phyloP scores from a whole-genome alignment of 1,139 yeast genomes.

The Yamadazyma dushanensis region DNA sequence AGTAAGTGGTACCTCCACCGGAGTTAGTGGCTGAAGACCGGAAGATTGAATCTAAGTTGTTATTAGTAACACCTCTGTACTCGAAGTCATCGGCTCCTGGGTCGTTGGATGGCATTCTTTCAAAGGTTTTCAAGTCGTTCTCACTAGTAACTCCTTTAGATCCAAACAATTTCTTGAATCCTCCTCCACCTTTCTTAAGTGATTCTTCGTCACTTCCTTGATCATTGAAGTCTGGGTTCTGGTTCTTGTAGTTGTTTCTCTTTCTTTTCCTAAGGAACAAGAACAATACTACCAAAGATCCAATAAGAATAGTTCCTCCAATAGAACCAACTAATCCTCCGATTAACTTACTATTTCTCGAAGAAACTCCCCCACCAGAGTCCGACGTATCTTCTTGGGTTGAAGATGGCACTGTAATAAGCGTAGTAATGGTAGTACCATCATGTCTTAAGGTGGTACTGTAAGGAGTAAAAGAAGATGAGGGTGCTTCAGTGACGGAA shows the following conservation, averaged over 20 bases:
- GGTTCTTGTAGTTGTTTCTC: conserved; percentile 35
- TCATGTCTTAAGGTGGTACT: conserved; percentile 29
- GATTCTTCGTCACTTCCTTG: conserved; percentile 18
- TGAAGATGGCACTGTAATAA: conserved; percentile 41
- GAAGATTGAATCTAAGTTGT: conserved; percentile 45
- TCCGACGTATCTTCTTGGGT: conserved; percentile 11
- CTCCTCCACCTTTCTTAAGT: conserved; percentile 20
- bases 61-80: conserved; percentile 50
- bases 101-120: conserved; percentile 14
- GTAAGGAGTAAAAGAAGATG: conserved; percentile 16
- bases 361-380: conserved; percentile 18
- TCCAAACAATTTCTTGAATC: conserved; percentile 36
- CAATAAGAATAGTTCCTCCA: conserved; percentile 47
- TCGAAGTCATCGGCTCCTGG: conserved; percentile 34
- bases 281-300: conserved; percentile 37
- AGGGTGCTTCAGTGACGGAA: conserved; percentile 4
- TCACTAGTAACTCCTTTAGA: conserved; percentile 18
- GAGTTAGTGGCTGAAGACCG: conserved; percentile 26
- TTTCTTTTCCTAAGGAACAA: conserved; percentile 36
- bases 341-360: conserved; percentile 38
- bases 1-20: conserved; percentile 21
- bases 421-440: conserved; percentile 45
- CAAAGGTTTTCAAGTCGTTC: conserved; percentile 11
- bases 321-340: conserved; percentile 52
- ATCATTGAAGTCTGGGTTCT: conserved; percentile 47